Conservation (phyloP, 2,329 filamentous ascomycete genomes). For the Colletotrichum nymphaeae region DNA sequence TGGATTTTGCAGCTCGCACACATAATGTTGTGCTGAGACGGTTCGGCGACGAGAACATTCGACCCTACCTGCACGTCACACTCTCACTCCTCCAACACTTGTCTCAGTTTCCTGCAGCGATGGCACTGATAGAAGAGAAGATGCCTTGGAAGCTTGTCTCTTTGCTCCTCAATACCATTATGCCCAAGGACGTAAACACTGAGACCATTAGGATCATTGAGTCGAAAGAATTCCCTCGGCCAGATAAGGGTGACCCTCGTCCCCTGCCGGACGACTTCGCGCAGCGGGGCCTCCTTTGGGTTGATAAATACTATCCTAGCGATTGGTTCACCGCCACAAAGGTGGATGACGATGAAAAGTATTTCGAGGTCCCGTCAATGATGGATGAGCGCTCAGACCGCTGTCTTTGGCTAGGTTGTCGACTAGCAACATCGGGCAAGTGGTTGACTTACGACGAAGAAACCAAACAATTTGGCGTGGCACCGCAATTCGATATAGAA, state of each 20-base stretch:
- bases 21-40: background rate
- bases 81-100: conserved; percentile 69
- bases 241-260: conserved; percentile 54
- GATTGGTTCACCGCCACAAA: conserved; percentile 69
- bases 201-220: conserved; percentile 40
- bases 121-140: conserved; percentile 53
- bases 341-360: conserved; percentile 74
- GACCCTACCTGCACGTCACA: conserved; percentile 72
- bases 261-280: conserved; percentile 78
- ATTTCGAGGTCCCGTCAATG: conserved; percentile 71
- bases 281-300: conserved; percentile 72
- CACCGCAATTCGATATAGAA: conserved; percentile 47
- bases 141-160: conserved; percentile 66
- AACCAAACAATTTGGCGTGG: conserved; percentile 52
- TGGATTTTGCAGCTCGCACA: conserved; percentile 50
- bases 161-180: conserved; percentile 51
- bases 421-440: conserved; percentile 53
- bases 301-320: conserved; percentile 66
- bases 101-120: conserved; percentile 52
- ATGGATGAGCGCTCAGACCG: conserved; percentile 67
- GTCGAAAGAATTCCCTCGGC: conserved; percentile 58
- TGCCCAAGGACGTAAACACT: conserved; percentile 15
- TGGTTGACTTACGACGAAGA: conserved; percentile 59
- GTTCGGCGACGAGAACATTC: background rate
- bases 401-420: conserved; percentile 67